Evolutionary conservation across 2,329 filamentous ascomycete species (phyloP).

Genomic region (Seiridium unicorne): DNA sequence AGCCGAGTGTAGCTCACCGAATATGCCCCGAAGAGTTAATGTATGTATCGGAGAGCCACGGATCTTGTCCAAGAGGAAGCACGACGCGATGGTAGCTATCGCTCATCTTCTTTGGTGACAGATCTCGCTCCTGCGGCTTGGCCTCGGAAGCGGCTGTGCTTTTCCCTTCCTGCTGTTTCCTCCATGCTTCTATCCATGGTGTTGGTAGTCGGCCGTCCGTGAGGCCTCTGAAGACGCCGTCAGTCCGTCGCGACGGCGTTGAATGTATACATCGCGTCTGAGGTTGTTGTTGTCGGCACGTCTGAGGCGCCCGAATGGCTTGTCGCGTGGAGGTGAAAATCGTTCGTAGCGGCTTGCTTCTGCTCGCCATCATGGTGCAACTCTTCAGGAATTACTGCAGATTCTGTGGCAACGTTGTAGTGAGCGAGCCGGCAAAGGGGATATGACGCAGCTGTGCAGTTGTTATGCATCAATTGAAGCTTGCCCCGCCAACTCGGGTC

Average conservation of each 20-base stretch:
- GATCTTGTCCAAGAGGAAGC: constrained; percentile 69
- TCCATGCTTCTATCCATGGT: constrained; percentile 69
- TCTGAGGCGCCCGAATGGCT: neutral
- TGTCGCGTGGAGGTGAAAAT: neutral
- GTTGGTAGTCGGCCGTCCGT: constrained; percentile 37
- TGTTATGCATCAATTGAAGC: neutral
- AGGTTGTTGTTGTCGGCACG: neutral
- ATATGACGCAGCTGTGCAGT: constrained; percentile 4
- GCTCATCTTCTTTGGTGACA: constrained; percentile 67
- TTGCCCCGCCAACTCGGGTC: neutral
- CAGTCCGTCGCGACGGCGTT: constrained; percentile 24
- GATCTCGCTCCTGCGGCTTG: constrained; percentile 44
- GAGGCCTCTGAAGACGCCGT: constrained; percentile 36
- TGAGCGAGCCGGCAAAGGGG: neutral
- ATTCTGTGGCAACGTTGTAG: neutral
- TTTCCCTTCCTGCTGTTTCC: constrained; percentile 46
- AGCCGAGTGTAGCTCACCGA: constrained; percentile 40
- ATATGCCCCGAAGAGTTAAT: constrained; percentile 76
- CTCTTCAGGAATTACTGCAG: neutral
- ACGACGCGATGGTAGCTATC: constrained; percentile 70
- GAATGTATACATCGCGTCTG: constrained; percentile 20
- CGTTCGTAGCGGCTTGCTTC: neutral
- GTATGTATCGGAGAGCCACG: constrained; percentile 76
- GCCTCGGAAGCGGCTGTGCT: constrained; percentile 20
- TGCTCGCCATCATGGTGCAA: neutral